phyloP scores from a whole-genome alignment of 1,139 yeast species.

The Hemisphaericaspora subhashii region DNA sequence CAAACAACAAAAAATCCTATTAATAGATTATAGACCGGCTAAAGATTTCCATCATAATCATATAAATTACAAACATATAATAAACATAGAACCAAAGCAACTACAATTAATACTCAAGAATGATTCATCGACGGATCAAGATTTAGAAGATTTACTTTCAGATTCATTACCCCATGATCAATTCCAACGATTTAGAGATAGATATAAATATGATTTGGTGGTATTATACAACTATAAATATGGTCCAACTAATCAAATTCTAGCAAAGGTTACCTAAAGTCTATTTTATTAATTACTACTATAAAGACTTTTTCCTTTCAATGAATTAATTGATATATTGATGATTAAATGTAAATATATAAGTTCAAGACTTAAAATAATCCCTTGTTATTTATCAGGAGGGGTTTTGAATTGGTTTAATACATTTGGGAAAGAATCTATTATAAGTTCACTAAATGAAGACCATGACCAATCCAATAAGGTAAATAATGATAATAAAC shows the following conservation, averaged over 20 bases:
- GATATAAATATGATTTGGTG: slow-evolving; percentile 58
- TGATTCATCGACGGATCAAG: slow-evolving; percentile 55
- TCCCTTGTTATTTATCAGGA: slow-evolving; percentile 41
- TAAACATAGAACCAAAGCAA: slow-evolving; percentile 66
- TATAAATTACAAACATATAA: slow-evolving; percentile 52
- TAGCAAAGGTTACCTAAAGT: no score
- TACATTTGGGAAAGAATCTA: slow-evolving; percentile 30
- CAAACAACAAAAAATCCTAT: slow-evolving; percentile 27
- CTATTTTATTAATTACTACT: slow-evolving; percentile 28
- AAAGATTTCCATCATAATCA: slow-evolving; percentile 60
- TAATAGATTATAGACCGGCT: slow-evolving; percentile 68
- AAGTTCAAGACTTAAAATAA: slow-evolving; percentile 33
- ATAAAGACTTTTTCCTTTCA: no score
- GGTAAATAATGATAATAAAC: neutral
- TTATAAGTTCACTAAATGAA: slow-evolving; percentile 20
- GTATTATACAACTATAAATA: slow-evolving; percentile 57
- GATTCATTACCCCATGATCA: slow-evolving; percentile 56
- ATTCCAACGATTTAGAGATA: slow-evolving; percentile 46
- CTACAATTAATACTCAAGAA: slow-evolving; percentile 5
- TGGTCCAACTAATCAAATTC: slow-evolving; percentile 28
- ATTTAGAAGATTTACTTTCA: slow-evolving; percentile 58
- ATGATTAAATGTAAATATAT: slow-evolving; percentile 37
- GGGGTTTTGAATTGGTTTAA: slow-evolving; percentile 43
- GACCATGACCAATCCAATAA: neutral
- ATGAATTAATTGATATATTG: slow-evolving; percentile 54